Evolutionary conservation across 345 rosid species (phyloP).

Genomic region (Euphorbia lathyris): DNA sequence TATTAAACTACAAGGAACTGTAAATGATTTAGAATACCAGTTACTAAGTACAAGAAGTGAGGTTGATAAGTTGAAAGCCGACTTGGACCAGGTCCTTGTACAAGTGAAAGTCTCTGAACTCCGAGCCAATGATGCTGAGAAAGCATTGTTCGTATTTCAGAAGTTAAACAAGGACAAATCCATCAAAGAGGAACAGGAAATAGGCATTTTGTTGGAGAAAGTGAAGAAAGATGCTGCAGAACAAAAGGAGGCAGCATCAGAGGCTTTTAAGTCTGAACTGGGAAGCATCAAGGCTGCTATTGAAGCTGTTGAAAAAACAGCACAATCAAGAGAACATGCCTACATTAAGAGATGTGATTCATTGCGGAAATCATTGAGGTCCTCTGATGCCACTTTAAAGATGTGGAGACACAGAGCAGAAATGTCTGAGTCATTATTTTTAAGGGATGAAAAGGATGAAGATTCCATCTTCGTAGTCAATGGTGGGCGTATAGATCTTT

Average conservation of each 20-base stretch:
- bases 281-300: constrained; percentile 37
- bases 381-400: constrained; percentile 38
- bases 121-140: constrained; percentile 36
- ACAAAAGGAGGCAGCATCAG: constrained; percentile 23
- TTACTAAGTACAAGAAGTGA: constrained; percentile 30
- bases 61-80: constrained; percentile 37
- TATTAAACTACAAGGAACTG: constrained; percentile 23
- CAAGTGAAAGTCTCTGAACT: constrained; percentile 32
- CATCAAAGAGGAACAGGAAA: constrained; percentile 30
- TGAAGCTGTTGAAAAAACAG: constrained; percentile 38
- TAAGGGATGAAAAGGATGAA: constrained; percentile 28
- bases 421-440: constrained; percentile 34
- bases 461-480: constrained; percentile 31
- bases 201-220: constrained; percentile 35
- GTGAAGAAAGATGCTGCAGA: constrained; percentile 36
- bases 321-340: constrained; percentile 30
- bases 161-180: constrained; percentile 30
- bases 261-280: constrained; percentile 36
- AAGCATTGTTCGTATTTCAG: constrained; percentile 44
- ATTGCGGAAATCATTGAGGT: constrained; percentile 38
- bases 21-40: constrained; percentile 37
- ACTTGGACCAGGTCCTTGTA: constrained; percentile 30
- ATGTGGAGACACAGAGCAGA: constrained; percentile 45
- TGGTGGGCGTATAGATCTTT: constrained; percentile 51
- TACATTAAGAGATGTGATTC: constrained; percentile 38